A percentile compares a stretch with the other conserved stretches of the same genome.
Evolutionary conservation across 23 red algal genomes (phyloP).

Genomic region (Gracilariopsis chorda): DNA sequence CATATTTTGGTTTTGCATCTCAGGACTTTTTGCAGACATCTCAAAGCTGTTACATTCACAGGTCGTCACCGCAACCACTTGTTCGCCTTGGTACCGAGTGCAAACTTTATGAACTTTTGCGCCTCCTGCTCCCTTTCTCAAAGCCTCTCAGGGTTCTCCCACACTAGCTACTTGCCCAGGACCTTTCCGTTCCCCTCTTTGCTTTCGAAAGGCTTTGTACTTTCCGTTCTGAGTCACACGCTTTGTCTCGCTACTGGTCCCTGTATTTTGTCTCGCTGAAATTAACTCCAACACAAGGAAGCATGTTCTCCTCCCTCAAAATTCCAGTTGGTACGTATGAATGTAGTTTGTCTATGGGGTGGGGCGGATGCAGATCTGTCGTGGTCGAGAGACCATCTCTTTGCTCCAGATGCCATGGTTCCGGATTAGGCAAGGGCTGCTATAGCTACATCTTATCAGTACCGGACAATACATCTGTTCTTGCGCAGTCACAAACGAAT

Average conservation of each 20-base stretch:
- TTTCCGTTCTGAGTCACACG: background rate
- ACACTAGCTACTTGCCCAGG: background rate
- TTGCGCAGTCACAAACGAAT: background rate
- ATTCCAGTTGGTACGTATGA: background rate
- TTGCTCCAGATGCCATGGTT: no score
- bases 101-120: no score
- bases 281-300: background rate
- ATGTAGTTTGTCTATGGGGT: background rate
- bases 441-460: background rate
- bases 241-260: background rate
- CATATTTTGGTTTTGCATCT: background rate
- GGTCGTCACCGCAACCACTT: no score
- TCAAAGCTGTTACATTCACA: no score
- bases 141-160: background rate
- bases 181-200: background rate
- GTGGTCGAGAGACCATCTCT: no score
- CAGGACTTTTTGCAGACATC: background rate
- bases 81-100: background rate
- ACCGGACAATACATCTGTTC: background rate
- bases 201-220: background rate
- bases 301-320: background rate
- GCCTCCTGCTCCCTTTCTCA: background rate
- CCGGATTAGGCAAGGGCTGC: background rate
- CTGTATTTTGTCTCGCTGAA: background rate
- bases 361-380: background rate